phyloP scores from a whole-genome alignment of 2,329 filamentous ascomycete genomes.

The Xylariaceae sp. region DNA sequence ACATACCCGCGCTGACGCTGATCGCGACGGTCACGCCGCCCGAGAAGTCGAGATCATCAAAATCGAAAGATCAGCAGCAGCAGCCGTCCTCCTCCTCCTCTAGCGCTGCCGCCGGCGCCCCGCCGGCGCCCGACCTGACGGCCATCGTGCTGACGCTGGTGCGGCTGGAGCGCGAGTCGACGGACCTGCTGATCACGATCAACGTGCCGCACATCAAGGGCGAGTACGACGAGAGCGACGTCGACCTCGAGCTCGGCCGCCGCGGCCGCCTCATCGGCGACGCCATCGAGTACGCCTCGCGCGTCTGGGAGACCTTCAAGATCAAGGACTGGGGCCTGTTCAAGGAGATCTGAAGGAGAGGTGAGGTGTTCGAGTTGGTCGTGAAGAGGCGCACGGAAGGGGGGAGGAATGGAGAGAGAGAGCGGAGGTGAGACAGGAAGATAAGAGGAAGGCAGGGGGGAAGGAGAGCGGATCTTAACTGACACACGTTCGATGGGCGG shows the following conservation, averaged over 20 bases:
- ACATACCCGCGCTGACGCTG: slow-evolving; percentile 61
- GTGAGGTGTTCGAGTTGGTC: no score
- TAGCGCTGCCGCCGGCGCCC: slow-evolving; percentile 24
- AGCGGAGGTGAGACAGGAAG: no score
- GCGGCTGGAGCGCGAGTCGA: slow-evolving; percentile 64
- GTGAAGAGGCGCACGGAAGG: no score
- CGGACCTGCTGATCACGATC: slow-evolving; percentile 77
- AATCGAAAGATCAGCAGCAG: slow-evolving; percentile 8
- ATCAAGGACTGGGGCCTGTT: slow-evolving; percentile 79
- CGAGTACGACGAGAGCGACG: slow-evolving; percentile 64
- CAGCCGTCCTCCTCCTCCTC: slow-evolving; percentile 7
- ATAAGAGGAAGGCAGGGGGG: no score
- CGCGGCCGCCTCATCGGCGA: slow-evolving; percentile 62
- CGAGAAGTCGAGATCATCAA: no score
- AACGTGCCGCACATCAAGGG: slow-evolving; percentile 80
- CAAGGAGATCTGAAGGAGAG: slow-evolving; percentile 31
- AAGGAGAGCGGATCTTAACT: no score
- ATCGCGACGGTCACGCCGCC: slow-evolving; percentile 55
- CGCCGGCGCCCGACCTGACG: slow-evolving; percentile 53
- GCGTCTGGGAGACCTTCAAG: slow-evolving; percentile 65
- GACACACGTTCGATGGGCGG: no score
- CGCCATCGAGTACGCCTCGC: slow-evolving; percentile 58
- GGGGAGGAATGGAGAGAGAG: no score
- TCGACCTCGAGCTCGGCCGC: slow-evolving; percentile 58
- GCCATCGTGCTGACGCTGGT: slow-evolving; percentile 72